Evolutionary conservation across 2,329 filamentous ascomycete genomes (phyloP), one percentile per base, ranked within the genome.

Genomic region (Verticillium longisporum): DNA sequence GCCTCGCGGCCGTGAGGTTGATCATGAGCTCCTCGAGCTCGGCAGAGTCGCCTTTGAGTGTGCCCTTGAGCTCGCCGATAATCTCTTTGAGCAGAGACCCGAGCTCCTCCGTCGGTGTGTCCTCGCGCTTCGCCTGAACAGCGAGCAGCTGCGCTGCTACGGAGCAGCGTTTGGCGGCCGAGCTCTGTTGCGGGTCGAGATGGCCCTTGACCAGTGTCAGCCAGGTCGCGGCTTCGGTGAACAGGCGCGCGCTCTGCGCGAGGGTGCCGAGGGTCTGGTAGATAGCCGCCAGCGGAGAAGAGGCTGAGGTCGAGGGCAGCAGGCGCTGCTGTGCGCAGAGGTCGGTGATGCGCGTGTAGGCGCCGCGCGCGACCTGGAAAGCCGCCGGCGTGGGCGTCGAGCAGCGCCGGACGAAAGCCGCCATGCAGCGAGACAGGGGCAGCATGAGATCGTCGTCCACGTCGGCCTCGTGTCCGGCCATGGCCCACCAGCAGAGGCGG

Each of bases 401-500:
- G 9, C 72, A 76, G 59, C 88, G 81, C 61, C 88, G 79, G 15
- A 78, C 74, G 65, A 87, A 89, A 1, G 88, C 82, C 10, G 79
- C 76, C 18, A 90, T 67, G 64, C 86, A 92, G 58, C 83, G 84
- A 0, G 82, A 79, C 57, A 91, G 82, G 0, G 89, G 88, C 1
- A 83, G 78, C n/a, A 88, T 68, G 6, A 92, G 72, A 14, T 92
- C 88, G 61, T 85, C 86, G 38, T 86, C 82, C 4, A 82, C 70
- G 61, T 88, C 81, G 1, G 82, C 83, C 62, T 81, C 71, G 66
- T 90, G 87, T 1, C 80, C 78, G 6, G 82, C 82, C 61, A 91
- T 68, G 53, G 73, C 77, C 88, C 89, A 92, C 82, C 86, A 90
- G 53, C 78, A 75, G n/a, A 87, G 72, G 34, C 88, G 82, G 7